Conservation (phyloP, 1,284 basidiomycete genomes). For the Golubevia pallescens region DNA sequence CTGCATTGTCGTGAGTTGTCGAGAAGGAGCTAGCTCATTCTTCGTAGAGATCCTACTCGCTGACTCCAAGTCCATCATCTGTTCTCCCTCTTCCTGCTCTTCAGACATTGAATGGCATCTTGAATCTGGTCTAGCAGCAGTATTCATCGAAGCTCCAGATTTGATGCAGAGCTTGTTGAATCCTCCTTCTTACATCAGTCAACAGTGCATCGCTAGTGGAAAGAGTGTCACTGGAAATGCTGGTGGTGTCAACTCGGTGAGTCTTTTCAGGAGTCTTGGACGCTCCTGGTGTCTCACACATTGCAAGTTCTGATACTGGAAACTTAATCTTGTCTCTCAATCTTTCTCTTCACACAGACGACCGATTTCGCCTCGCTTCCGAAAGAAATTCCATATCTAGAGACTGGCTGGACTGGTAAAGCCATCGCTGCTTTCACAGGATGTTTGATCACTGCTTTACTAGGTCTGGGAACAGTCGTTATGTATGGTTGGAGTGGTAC, state of each 20-base stretch:
- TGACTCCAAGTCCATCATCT: not conserved
- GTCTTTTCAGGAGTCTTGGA: too few species aligned
- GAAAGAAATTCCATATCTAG: constrained; percentile 26
- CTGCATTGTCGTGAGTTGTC: constrained; percentile 29
- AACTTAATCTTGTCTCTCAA: not conserved
- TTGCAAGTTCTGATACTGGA: too few species aligned
- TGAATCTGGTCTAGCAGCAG: constrained; percentile 74
- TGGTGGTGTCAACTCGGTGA: constrained; percentile 44
- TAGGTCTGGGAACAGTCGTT: constrained; percentile 36
- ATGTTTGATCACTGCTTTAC: constrained; percentile 33
- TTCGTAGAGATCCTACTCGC: not conserved
- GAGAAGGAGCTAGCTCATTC: constrained; percentile 6
- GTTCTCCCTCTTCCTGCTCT: not conserved
- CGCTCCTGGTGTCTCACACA: too few species aligned
- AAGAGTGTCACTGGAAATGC: constrained; percentile 35
- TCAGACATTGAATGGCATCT: constrained; percentile 70
- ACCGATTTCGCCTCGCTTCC: constrained; percentile 33
- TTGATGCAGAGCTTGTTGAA: too few species aligned
- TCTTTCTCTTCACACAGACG: not conserved
- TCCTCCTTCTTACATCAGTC: not conserved
- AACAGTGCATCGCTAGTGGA: constrained; percentile 2
- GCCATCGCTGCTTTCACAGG: constrained; percentile 43
- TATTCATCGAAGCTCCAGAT: constrained; percentile 83
- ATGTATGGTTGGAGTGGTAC: constrained; percentile 28
- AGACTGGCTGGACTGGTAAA: constrained; percentile 38